Conservation (phyloP, 2,329 filamentous ascomycete genomes). For the Alternaria conjuncta region DNA sequence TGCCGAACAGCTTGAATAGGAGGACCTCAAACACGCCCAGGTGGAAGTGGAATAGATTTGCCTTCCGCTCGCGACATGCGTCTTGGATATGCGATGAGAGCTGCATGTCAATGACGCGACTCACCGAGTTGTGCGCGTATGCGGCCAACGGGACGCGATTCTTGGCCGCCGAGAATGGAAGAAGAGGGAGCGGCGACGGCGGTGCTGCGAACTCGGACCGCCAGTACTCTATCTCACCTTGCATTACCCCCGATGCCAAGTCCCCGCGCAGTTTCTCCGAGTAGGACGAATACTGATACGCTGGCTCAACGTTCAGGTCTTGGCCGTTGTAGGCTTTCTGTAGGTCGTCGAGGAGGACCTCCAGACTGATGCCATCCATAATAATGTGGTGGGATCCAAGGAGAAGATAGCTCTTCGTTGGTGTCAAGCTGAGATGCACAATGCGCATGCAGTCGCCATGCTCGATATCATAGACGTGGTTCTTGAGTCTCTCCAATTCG, state of each 20-base stretch:
- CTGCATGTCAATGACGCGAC: not conserved
- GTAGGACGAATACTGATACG: not conserved
- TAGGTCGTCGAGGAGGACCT: constrained; percentile 55
- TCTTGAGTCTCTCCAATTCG: constrained; percentile 31
- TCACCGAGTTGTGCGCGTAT: not conserved
- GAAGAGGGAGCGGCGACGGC: not conserved
- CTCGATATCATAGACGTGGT: constrained; percentile 49
- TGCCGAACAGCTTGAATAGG: constrained; percentile 9
- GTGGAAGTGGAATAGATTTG: constrained; percentile 24
- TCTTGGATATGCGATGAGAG: not conserved
- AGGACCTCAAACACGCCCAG: constrained; percentile 49
- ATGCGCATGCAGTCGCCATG: constrained; percentile 45
- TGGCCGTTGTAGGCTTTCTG: constrained; percentile 51
- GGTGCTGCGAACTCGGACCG: not conserved
- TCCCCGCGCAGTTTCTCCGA: not conserved
- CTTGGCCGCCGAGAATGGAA: not conserved
- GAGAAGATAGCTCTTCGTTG: constrained; percentile 50
- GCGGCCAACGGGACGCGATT: not conserved
- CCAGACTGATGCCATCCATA: constrained; percentile 57
- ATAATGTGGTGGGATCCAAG: constrained; percentile 58
- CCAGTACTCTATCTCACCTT: not conserved
- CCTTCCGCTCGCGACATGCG: not conserved
- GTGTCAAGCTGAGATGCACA: constrained; percentile 44
- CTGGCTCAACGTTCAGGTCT: constrained; percentile 13
- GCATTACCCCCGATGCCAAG: not conserved